A percentile compares a stretch with the other conserved stretches of the same genome.
phyloP scores from a whole-genome alignment of 1,284 basidiomycete species.

The Leccinum pachyderme region DNA sequence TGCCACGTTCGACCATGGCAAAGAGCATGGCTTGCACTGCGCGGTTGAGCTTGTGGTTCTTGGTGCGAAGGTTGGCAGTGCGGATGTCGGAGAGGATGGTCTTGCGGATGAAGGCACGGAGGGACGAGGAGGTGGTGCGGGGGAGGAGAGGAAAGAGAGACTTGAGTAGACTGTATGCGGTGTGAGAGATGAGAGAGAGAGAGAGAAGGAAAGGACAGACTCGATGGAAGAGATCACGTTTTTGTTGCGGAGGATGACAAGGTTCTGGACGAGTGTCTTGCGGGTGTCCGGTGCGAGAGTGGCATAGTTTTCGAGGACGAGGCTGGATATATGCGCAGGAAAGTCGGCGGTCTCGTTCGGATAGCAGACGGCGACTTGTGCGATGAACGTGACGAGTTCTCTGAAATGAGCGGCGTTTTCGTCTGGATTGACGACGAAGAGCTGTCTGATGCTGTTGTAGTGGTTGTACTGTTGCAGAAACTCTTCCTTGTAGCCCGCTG shows the following conservation, averaged over 20 bases:
- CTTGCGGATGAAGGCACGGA: conserved; percentile 86
- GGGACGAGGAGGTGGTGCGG: conserved; percentile 80
- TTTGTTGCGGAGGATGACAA: conserved; percentile 93
- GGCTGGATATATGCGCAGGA: conserved; percentile 70
- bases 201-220: conserved; percentile 45
- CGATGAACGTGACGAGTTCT: conserved; percentile 84
- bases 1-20: conserved; percentile 90
- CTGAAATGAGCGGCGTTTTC: conserved; percentile 82
- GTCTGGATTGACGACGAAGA: conserved; percentile 76
- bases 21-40: conserved; percentile 97
- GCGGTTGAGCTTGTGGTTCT: conserved; percentile 95
- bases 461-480: conserved; percentile 99
- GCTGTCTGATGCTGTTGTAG: conserved; percentile 84
- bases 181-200: background rate
- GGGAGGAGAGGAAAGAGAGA: conserved; percentile 93
- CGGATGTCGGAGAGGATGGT: conserved; percentile 96
- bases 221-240: conserved; percentile 90
- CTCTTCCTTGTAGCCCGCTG: conserved; percentile 89
- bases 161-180: conserved; percentile 69
- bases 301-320: conserved; percentile 77
- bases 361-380: conserved; percentile 87
- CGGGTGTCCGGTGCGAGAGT: conserved; percentile 75
- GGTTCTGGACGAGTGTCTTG: conserved; percentile 81
- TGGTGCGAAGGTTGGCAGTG: conserved; percentile 84
- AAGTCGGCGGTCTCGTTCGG: conserved; percentile 84